phyloP scores from a whole-genome alignment of 106 monocot species.

The Acorus gramineus region DNA sequence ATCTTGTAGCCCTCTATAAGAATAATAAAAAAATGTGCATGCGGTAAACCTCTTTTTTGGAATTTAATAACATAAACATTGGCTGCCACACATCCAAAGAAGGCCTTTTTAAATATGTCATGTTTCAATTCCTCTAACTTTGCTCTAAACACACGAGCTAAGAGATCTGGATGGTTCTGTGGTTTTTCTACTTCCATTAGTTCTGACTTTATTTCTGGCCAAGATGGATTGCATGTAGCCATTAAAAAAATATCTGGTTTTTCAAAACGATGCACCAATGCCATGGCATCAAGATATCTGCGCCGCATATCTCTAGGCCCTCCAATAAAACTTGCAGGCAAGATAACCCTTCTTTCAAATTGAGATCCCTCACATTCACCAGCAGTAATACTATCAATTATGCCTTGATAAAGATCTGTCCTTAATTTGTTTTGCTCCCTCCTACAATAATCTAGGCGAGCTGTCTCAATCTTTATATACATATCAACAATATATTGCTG shows the following conservation, averaged over 20 bases:
- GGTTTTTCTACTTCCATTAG: not conserved
- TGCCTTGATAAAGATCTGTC: no score
- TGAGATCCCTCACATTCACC: no score
- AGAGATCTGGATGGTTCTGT: conserved; percentile 2
- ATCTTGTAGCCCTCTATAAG: not conserved
- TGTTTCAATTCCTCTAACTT: conserved; percentile 9
- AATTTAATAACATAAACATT: not conserved
- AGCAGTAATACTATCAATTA: no score
- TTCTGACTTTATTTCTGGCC: conserved; percentile 6
- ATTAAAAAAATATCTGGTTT: conserved; percentile 12
- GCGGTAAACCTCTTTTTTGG: not conserved
- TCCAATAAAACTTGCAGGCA: no score
- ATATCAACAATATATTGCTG: no score
- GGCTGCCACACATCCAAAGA: conserved; percentile 1
- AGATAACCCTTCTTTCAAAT: no score
- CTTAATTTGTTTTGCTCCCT: no score
- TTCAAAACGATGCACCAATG: conserved; percentile 5
- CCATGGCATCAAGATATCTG: conserved; percentile 6
- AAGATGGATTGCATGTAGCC: conserved; percentile 7
- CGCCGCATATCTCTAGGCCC: conserved; percentile 3
- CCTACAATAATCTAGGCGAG: no score
- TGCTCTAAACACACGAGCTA: conserved; percentile 3
- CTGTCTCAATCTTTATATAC: no score
- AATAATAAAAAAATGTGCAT: conserved; percentile 13
- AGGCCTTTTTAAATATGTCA: not conserved